These are phyloP conservation scores for Beauveria scarabaeidicola DNA, from an alignment of 2,329 filamentous ascomycete species.

Conservation along the genomic window DNA sequence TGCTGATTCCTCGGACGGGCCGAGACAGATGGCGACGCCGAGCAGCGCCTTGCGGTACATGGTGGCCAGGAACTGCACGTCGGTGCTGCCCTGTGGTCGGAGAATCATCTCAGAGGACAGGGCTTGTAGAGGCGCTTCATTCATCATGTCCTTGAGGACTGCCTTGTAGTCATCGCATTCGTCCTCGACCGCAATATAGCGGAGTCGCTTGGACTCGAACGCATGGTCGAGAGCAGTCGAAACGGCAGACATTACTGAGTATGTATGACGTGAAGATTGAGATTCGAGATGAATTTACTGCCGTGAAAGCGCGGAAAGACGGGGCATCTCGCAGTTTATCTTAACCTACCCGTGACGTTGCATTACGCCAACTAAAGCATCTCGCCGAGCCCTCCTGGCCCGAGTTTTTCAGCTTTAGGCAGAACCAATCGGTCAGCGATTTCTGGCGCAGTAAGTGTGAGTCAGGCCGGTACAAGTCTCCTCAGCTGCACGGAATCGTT, in stretches of 20 bases:
- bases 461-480: neutral
- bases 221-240: slow-evolving; percentile 8
- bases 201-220: slow-evolving; percentile 15
- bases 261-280: neutral
- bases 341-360: neutral
- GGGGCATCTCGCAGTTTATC: neutral
- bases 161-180: slow-evolving; percentile 13
- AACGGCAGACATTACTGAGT: slow-evolving; percentile 1
- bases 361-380: neutral
- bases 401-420: neutral
- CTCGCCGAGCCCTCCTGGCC: no score
- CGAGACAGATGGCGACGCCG: slow-evolving; percentile 16
- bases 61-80: slow-evolving; percentile 11
- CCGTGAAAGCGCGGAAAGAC: neutral
- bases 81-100: slow-evolving; percentile 11
- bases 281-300: neutral
- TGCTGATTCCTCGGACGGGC: slow-evolving; percentile 2
- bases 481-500: neutral
- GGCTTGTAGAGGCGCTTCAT: slow-evolving; percentile 13
- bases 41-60: slow-evolving; percentile 15
- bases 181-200: slow-evolving; percentile 15
- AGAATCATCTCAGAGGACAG: slow-evolving; percentile 11
- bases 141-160: slow-evolving; percentile 11
- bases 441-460: neutral
- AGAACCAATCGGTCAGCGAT: neutral